phyloP scores from a whole-genome alignment of 345 rosid genomes.

The Adansonia digitata region DNA sequence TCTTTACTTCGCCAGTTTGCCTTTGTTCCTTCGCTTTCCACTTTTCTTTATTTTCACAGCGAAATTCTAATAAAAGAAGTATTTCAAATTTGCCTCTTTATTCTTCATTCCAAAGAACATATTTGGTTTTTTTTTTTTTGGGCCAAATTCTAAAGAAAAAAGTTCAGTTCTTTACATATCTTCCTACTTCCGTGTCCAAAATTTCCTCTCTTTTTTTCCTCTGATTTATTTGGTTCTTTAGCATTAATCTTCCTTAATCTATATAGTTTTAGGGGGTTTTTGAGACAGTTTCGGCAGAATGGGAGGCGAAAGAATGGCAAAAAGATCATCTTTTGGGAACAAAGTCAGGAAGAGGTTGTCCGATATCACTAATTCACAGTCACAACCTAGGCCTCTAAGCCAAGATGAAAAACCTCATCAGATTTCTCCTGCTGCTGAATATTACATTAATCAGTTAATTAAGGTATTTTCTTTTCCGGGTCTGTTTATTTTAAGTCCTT shows the following conservation, averaged over 20 bases:
- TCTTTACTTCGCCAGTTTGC: background rate
- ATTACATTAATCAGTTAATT: constrained; percentile 42
- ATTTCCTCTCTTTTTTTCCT: background rate
- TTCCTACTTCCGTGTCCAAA: background rate
- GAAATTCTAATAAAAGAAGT: background rate
- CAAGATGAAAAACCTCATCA: constrained; percentile 22
- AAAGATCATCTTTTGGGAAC: constrained; percentile 46
- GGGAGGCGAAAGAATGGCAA: constrained; percentile 37
- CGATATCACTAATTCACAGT: constrained; percentile 58
- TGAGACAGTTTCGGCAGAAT: background rate
- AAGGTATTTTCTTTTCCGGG: constrained; percentile 24
- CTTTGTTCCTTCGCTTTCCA: background rate
- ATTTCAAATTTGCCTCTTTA: background rate
- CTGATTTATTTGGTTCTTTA: no score
- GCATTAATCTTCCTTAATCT: background rate
- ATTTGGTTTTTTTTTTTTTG: background rate
- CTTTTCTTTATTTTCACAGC: constrained; percentile 4
- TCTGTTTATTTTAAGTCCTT: background rate
- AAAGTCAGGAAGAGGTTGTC: constrained; percentile 48
- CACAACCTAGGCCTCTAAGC: constrained; percentile 26
- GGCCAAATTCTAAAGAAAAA: background rate
- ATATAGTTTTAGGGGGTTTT: background rate
- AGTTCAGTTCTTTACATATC: background rate
- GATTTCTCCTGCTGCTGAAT: constrained; percentile 17
- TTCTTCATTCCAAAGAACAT: no score